A percentile compares a stretch with the other conserved stretches of the same genome.
phyloP scores from a whole-genome alignment of 805 yeast genomes.

The Ogataea nonfermentans region DNA sequence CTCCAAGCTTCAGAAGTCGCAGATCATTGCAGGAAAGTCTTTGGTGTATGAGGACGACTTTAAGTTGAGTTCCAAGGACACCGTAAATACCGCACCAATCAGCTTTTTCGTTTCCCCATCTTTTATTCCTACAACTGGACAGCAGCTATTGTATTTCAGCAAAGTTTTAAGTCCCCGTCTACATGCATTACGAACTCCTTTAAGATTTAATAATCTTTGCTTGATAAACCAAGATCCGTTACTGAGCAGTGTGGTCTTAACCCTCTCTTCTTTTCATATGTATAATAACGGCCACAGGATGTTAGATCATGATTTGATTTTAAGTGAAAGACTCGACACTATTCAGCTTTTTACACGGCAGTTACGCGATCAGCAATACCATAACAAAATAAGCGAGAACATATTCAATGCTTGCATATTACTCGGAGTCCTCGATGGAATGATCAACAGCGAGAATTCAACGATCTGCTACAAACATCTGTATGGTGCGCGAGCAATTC shows the following conservation, averaged over 20 bases:
- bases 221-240: slow-evolving; percentile 16
- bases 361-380: slow-evolving; percentile 7
- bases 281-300: slow-evolving; percentile 8
- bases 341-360: slow-evolving; percentile 16
- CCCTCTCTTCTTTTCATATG: slow-evolving; percentile 27
- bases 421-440: slow-evolving; percentile 28
- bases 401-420: slow-evolving; percentile 25
- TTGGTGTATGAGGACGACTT: background rate
- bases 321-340: slow-evolving; percentile 14
- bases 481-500: slow-evolving; percentile 27
- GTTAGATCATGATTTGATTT: slow-evolving; percentile 9
- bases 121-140: slow-evolving; percentile 6
- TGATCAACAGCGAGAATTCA: slow-evolving; percentile 22
- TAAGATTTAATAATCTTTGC: slow-evolving; percentile 5
- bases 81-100: no score
- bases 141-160: slow-evolving; percentile 24
- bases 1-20: no score
- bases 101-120: slow-evolving; percentile 4
- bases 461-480: slow-evolving; percentile 20
- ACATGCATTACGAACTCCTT: slow-evolving; percentile 22
- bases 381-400: slow-evolving; percentile 3
- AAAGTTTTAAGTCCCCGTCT: slow-evolving; percentile 26
- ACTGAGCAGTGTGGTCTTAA: slow-evolving; percentile 19
- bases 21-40: no score
- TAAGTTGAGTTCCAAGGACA: no score